Evolutionary conservation across 331 rosid genomes (phyloP).

Genomic region (Acacia pycnantha): DNA sequence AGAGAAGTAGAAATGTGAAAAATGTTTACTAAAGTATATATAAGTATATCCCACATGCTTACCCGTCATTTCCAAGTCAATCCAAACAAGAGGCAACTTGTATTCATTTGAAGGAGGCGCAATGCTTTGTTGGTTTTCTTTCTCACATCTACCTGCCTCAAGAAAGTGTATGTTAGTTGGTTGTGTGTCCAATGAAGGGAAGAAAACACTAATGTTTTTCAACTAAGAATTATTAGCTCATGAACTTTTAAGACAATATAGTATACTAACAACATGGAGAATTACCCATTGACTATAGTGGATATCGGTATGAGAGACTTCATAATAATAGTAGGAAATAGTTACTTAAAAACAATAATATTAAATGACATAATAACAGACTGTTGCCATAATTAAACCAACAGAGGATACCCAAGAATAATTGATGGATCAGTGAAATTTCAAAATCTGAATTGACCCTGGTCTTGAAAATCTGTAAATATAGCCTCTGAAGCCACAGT

Average conservation of each 20-base stretch:
- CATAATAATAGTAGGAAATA: background rate
- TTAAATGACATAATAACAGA: background rate
- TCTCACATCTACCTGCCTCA: conserved; percentile 53
- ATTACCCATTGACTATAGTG: background rate
- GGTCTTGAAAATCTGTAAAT: background rate
- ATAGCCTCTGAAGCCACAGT: background rate
- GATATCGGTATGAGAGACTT: background rate
- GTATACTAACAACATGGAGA: background rate
- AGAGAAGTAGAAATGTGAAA: background rate
- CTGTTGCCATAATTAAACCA: background rate
- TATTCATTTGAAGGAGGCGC: conserved; percentile 39
- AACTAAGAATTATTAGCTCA: conserved; percentile 8
- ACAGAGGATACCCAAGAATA: background rate
- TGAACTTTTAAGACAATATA: background rate
- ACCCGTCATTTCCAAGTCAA: conserved; percentile 99
- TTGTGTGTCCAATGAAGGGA: background rate
- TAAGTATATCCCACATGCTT: conserved; percentile 27
- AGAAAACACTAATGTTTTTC: conserved; percentile 3
- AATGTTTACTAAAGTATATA: background rate
- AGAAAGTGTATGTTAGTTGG: conserved; percentile 21
- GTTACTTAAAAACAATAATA: background rate
- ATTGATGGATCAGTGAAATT: background rate
- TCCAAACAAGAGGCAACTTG: conserved; percentile 91
- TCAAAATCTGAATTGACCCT: background rate
- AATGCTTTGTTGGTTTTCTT: conserved; percentile 25